Conservation (phyloP, 805 yeast genomes). For the Pichia membranifaciens region DNA sequence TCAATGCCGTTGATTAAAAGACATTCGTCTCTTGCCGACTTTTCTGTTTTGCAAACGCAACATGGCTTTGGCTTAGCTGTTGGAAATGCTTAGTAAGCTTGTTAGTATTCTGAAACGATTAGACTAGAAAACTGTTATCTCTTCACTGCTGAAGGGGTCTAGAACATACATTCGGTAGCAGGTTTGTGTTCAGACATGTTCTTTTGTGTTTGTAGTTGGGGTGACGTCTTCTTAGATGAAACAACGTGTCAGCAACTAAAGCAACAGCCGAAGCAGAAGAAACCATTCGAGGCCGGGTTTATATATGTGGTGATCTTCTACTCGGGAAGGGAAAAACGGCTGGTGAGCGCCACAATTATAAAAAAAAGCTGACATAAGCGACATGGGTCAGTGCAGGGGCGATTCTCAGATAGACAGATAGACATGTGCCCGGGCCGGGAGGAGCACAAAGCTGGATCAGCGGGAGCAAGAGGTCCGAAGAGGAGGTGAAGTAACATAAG, state of each 20-base stretch:
- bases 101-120: not conserved
- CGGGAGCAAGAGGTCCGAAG: too few relatives aligned
- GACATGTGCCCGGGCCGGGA: too few relatives aligned
- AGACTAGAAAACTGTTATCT: not conserved
- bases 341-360: not conserved
- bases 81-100: not conserved
- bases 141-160: too few relatives aligned
- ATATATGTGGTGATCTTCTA: not conserved
- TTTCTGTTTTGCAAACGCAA: slow-evolving; percentile 77
- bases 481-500: too few relatives aligned
- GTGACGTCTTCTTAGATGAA: too few relatives aligned
- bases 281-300: not conserved
- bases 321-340: not conserved
- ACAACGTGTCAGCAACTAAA: too few relatives aligned
- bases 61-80: slow-evolving; percentile 82
- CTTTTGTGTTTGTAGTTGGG: slow-evolving; percentile 19
- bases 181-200: slow-evolving; percentile 16
- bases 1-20: slow-evolving; percentile 78
- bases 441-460: too few relatives aligned
- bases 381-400: not conserved
- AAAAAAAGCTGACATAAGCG: too few relatives aligned
- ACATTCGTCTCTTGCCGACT: slow-evolving; percentile 75
- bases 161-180: slow-evolving; percentile 20
- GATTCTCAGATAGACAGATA: not conserved
- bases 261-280: not conserved